These are phyloP conservation scores for Luffa aegyptiaca DNA, from an alignment of 306 rosid genomes.

Conservation along the genomic window DNA sequence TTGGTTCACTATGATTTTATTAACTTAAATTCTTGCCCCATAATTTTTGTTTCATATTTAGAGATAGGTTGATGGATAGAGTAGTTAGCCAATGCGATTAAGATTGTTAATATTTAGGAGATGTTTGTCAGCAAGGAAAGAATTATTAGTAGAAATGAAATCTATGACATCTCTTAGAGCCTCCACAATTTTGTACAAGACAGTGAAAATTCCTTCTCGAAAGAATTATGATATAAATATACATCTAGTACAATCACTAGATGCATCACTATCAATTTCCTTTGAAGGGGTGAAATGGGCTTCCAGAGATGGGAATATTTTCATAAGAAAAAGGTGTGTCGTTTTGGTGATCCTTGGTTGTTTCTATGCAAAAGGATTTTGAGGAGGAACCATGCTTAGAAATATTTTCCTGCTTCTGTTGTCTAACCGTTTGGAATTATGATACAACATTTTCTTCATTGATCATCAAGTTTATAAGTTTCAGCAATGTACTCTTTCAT, in stretches of 20 bases:
- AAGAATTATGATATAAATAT: no score
- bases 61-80: background rate
- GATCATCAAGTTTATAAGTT: no score
- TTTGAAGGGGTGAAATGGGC: background rate
- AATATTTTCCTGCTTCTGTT: background rate
- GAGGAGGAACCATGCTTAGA: background rate
- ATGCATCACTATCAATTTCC: background rate
- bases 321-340: background rate
- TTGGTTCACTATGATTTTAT: background rate
- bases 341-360: background rate
- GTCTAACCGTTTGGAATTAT: background rate
- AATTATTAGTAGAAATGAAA: background rate
- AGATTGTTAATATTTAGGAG: no score
- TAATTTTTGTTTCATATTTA: background rate
- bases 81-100: no score
- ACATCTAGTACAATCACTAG: background rate
- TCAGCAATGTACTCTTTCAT: no score
- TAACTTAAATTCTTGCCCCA: background rate
- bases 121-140: background rate
- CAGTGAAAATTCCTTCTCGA: background rate
- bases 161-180: background rate
- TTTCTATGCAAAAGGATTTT: background rate
- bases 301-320: background rate
- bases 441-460: no score
- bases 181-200: background rate